These are phyloP conservation scores for Henningerozyma blattae DNA, from an alignment of 805 yeast species.

Conservation along the genomic window DNA sequence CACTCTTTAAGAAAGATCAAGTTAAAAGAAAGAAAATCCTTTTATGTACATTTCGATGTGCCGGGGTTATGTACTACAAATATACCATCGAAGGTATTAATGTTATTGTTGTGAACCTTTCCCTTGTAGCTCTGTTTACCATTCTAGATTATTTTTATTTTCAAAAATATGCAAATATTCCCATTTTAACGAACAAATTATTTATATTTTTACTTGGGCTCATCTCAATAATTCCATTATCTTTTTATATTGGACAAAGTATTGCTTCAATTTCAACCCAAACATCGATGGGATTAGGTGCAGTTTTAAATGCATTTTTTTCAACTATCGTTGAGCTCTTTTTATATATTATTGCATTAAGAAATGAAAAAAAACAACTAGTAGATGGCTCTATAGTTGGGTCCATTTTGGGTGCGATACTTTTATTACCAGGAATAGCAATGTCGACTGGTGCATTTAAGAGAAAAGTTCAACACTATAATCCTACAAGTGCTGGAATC, in stretches of 20 bases:
- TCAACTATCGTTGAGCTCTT: slow-evolving; percentile 92
- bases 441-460: slow-evolving; percentile 96
- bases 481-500: slow-evolving; percentile 94
- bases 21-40: too few species aligned
- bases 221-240: slow-evolving; percentile 80
- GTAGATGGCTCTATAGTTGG: slow-evolving; percentile 97
- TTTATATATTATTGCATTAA: slow-evolving; percentile 80
- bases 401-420: slow-evolving; percentile 81
- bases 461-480: slow-evolving; percentile 86
- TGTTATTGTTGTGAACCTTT: slow-evolving; percentile 76
- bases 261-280: slow-evolving; percentile 97
- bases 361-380: slow-evolving; percentile 71
- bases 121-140: slow-evolving; percentile 68
- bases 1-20: slow-evolving; percentile 9
- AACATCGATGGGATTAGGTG: slow-evolving; percentile 97
- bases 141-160: slow-evolving; percentile 64
- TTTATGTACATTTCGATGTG: too few species aligned
- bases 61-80: slow-evolving; percentile 87
- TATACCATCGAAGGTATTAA: slow-evolving; percentile 94
- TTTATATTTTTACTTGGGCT: slow-evolving; percentile 65
- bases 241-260: slow-evolving; percentile 96
- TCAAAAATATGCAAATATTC: slow-evolving; percentile 33
- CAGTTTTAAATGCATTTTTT: slow-evolving; percentile 94
- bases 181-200: slow-evolving; percentile 39
- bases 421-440: slow-evolving; percentile 83